Base-by-base conservation (phyloP, 129 eudicot genomes). In the Flaveria brownii region DNA sequence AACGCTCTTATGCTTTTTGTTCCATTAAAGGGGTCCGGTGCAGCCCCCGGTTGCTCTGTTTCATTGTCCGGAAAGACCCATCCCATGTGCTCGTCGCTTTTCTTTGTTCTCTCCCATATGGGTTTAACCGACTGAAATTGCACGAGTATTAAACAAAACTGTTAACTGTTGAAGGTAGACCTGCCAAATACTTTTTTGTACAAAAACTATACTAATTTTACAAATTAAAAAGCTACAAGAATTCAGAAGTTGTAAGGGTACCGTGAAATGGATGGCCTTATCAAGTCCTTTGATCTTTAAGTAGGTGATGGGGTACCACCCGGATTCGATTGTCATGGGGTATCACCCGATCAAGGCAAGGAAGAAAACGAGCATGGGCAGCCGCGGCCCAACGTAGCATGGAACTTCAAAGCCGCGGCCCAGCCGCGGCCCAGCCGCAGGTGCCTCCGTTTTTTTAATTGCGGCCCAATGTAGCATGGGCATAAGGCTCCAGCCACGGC, bases 91-190 rank as follows among this genome's bases (percentile, higher is more conserved):
- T 89, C 94, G 68, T 94, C 97, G 1, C 79, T 87, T 57, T 87
- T 96, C 85, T 86, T 94, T 7, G 99, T 94, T 73, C 94, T 86
- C 78, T 83, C 99, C 97, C 97, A 94, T 79, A 84, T 89, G 13
- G 99, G 85, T 45, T 89, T 91, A 36, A 87, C 96, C 0, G 97
- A 89, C 98, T 93, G 88, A 81, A 13, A 81, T 42, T 68, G 18
- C 68, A 62, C 4, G 22, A 30, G 68, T 62, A 6, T 60, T 25
- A 26, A 28, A 28, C 22, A 14, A 28, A 62, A 5, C 5, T 4
- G 45, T 16, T 62, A 62, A 62, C 68, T 30, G 41, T 59, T 10
- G 41, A 36, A 36, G 41, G 41, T 36, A 36, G 41, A 5, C 41
- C 7, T 36, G 41, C 41, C 41, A 36, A 36, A 36, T 36, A 36